Evolutionary conservation across 2,329 filamentous ascomycete genomes (phyloP), one percentile per base, ranked within the genome.

Genomic region (Falciphora oryzae): DNA sequence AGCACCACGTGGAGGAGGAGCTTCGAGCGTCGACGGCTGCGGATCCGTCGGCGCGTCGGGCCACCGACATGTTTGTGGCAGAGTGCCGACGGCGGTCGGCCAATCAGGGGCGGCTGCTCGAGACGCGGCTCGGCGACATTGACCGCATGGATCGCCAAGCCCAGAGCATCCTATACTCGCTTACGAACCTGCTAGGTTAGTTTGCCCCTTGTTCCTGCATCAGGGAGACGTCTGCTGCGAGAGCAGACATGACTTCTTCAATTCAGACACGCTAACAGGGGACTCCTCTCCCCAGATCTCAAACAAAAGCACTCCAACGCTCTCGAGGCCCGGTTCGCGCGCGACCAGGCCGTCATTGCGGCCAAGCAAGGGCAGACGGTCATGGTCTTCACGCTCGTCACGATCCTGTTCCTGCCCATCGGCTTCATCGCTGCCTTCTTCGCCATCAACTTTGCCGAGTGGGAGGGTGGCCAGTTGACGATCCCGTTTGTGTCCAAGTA

Each of bases 301-400:
- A 90, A 90, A 70, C 87, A 90, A 69, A 89, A 89, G 72, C 86
- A 89, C 65, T 86, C 85, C 67, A 89, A 89, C 73, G 85, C 85
- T 0, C 83, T 88, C 60, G 87, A 89, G 71, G 87, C 86, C 1
- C 82, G 86, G 3, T 88, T 84, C 63, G 81, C 83, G 0, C 77
- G 83, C 25, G 84, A 88, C 62, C 85, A 88, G 72, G 86, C 87
- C 0, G 80, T 83, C 3, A 83, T 83, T 1, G 87, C 86, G 0
- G 83, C 85, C 0, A 78, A 81, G 10, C 75, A 79, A 61, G 77
- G 77, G 10, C 78, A 79, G 70, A 79, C 77, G 0, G 73, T 80
- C 60, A 77, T 80, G 74, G 74, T 77, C 0, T 79, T 80, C 66
- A 80, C 79, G 8, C 78, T 80, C 61, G 78, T 80, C 14, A 80